Conservation (phyloP, 306 rosid species). For the Senna siamea region DNA sequence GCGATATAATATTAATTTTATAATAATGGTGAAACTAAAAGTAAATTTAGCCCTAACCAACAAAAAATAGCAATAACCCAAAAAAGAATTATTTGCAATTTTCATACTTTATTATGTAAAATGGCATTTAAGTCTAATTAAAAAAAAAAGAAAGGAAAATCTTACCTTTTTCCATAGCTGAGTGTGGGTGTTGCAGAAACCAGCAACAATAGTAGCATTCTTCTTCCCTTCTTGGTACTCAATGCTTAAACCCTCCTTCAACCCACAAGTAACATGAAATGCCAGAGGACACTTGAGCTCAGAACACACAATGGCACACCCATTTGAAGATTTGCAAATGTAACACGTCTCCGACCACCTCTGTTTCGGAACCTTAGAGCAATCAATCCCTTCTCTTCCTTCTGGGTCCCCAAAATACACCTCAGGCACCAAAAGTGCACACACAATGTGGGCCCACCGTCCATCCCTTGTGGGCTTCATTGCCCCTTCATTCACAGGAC, state of each 20-base stretch:
- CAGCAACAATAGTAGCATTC: constrained; percentile 35
- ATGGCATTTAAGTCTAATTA: too few relatives aligned
- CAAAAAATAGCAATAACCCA: too few relatives aligned
- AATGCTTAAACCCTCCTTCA: constrained; percentile 23
- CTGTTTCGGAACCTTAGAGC: constrained; percentile 64
- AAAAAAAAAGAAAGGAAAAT: too few relatives aligned
- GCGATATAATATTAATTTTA: too few relatives aligned
- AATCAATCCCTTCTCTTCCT: constrained; percentile 79
- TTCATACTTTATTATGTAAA: too few relatives aligned
- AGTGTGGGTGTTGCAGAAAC: constrained; percentile 25
- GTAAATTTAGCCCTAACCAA: too few relatives aligned
- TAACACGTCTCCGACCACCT: constrained; percentile 51
- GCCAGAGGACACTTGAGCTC: constrained; percentile 11
- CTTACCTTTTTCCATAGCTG: constrained; percentile 8
- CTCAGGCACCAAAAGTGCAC: constrained; percentile 77
- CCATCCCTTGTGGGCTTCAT: constrained; percentile 37
- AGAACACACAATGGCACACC: constrained; percentile 58
- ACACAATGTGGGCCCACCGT: constrained; percentile 78
- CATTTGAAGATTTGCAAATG: constrained; percentile 18
- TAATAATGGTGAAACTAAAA: too few relatives aligned
- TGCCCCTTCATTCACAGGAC: constrained; percentile 46
- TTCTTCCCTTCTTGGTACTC: constrained; percentile 54
- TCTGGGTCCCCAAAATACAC: constrained; percentile 77
- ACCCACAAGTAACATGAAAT: constrained; percentile 25
- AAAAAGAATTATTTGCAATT: too few relatives aligned